Evolutionary conservation across 805 yeast genomes (phyloP), one percentile per base, ranked within the genome.

Genomic region (Kuraishia ogatae): DNA sequence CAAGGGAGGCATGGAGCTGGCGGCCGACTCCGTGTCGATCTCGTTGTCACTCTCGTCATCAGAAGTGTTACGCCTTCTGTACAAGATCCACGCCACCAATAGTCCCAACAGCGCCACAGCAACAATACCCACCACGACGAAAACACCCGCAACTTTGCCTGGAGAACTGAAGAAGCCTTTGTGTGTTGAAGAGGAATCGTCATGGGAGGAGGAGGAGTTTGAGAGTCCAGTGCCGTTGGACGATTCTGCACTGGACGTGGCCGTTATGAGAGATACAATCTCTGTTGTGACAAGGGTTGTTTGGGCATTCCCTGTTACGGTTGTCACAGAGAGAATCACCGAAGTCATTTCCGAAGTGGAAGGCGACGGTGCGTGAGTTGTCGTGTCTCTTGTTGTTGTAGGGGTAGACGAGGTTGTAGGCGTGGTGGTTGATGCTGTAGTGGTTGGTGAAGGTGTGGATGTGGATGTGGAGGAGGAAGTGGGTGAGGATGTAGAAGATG

Each of bases 81-180:
- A 35, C 59, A 72, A 61, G 39, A 73, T 58, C 43, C 77, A 66
- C 70, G 79, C 71, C 62, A 77, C 57, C 58, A 85, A 57, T 0
- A 74, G 70, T 0, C 70, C 61, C 1, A 85, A 52, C 0, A 83
- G 51, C 1, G 75, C 75, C 0, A 81, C 61, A 0, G 71, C 79
- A 0, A 84, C 83, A 1, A 89, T 61, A 1, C 92, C 96, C 19
- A 89, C 94, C 0, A 81, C 91, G 1, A 87, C 82, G 69, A 89
- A 89, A 0, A 90, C 87, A 2, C 96, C 97, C 0, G 92, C 96
- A 1, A 89, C 94, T 64, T 85, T 87, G 0, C 93, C 96, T 50
- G 80, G 81, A 51, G 81, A 72, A 56, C 77, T 75, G 76, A 87
- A 89, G 64, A 85, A 89, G 2, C 83, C 72, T 20, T 62, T 63